Evolutionary conservation across 1,284 basidiomycete species (phyloP).

Genomic region (Phylloboletellus chloephorus): DNA sequence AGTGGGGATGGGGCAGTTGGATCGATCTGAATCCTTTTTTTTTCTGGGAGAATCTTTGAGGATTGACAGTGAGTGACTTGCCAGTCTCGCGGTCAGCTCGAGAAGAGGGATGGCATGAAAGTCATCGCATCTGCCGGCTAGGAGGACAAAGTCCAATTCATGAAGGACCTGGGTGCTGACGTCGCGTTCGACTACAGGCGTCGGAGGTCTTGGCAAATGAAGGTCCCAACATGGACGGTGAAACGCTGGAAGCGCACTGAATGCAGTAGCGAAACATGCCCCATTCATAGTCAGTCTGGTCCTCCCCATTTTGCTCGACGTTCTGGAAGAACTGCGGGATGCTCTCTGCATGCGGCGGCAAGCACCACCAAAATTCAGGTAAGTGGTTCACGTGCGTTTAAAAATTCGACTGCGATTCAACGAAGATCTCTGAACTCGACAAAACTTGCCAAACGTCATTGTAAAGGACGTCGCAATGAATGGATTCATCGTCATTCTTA

Average conservation of each 20-base stretch:
- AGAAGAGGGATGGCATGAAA: conserved; percentile 35
- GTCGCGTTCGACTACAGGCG: conserved; percentile 38
- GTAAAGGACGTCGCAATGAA: conserved; percentile 9
- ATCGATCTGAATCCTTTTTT: too few species aligned
- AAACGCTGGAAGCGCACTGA: too few species aligned
- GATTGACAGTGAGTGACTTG: neutral
- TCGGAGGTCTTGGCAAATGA: conserved; percentile 22
- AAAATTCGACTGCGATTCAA: neutral
- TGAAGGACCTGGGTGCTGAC: conserved; percentile 36
- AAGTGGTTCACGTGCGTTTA: neutral
- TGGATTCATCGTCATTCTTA: conserved; percentile 3
- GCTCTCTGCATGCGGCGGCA: conserved; percentile 3
- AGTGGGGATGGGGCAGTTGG: conserved; percentile 21
- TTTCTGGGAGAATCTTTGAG: neutral
- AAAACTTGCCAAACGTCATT: conserved; percentile 13
- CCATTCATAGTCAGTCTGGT: too few species aligned
- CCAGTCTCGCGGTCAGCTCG: conserved; percentile 30
- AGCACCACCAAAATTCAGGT: conserved; percentile 10
- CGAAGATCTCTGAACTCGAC: neutral
- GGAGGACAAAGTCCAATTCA: conserved; percentile 36
- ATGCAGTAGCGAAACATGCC: too few species aligned
- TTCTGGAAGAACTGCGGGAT: conserved; percentile 20
- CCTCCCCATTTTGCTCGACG: too few species aligned
- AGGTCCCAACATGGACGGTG: too few species aligned
- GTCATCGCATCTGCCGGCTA: conserved; percentile 39